A percentile compares a stretch with the other conserved stretches of the same genome.
Conservation (phyloP, 352 stramenopile species). For the Thraustochytrium striatum region DNA sequence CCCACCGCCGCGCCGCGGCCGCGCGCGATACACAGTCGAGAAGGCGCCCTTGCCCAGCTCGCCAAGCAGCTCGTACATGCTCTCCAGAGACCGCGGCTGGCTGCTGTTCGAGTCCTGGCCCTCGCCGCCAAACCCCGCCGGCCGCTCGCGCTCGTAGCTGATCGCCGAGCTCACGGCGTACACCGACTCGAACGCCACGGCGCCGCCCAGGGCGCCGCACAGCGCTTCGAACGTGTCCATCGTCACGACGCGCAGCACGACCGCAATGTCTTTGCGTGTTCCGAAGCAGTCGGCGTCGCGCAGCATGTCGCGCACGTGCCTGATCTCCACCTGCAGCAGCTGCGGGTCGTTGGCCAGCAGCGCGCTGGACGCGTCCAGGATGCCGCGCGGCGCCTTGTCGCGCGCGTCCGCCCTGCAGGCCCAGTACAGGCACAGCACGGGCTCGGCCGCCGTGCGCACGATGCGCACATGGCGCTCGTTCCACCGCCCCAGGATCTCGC, state of each 20-base stretch:
- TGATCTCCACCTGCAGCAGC: neutral
- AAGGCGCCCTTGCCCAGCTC: conserved; percentile 42
- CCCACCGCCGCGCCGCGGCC: neutral
- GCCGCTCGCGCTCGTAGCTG: neutral
- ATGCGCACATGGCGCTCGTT: conserved; percentile 3
- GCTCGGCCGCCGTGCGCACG: neutral
- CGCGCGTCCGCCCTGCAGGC: neutral
- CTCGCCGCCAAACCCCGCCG: neutral
- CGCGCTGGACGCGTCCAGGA: conserved; percentile 17
- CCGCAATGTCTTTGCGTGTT: neutral
- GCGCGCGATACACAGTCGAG: conserved; percentile 17
- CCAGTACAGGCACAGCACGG: conserved; percentile 12
- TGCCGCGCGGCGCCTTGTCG: neutral
- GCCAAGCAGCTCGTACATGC: neutral
- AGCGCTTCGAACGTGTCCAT: neutral
- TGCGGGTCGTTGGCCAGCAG: neutral
- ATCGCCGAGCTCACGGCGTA: neutral
- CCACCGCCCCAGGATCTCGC: conserved; percentile 17
- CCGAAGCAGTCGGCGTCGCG: conserved; percentile 37
- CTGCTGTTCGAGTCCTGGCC: neutral
- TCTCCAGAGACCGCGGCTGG: conserved; percentile 8
- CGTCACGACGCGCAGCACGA: neutral
- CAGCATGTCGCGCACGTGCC: conserved; percentile 19
- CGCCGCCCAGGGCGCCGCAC: neutral
- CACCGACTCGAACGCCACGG: neutral